Evolutionary conservation across 1,284 basidiomycete species (phyloP).

Genomic region (Austroboletus olivaceoglutinosus): DNA sequence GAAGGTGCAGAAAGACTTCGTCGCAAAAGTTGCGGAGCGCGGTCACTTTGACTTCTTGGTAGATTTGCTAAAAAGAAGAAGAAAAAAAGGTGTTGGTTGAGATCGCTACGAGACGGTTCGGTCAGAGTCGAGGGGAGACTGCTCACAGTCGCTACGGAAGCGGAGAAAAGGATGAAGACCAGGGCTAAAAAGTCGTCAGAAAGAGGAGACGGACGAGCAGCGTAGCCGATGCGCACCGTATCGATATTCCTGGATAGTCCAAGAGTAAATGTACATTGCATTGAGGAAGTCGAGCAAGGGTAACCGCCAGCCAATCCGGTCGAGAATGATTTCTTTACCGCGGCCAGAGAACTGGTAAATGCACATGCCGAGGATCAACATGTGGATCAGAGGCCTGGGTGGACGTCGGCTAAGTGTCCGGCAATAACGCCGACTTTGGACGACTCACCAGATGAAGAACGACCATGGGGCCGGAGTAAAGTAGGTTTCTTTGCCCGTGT

Average conservation of each 20-base stretch:
- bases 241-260: slow-evolving; percentile 71
- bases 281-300: slow-evolving; percentile 84
- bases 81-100: not conserved
- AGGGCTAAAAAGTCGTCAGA: slow-evolving; percentile 53
- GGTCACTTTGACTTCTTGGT: slow-evolving; percentile 85
- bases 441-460: slow-evolving; percentile 71
- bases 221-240: slow-evolving; percentile 42
- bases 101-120: too few relatives aligned
- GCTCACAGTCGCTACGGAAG: slow-evolving; percentile 68
- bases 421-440: slow-evolving; percentile 7
- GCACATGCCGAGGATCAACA: slow-evolving; percentile 82
- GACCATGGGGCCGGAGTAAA: slow-evolving; percentile 88
- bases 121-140: not conserved
- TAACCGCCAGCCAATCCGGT: slow-evolving; percentile 86
- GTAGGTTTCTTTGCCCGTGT: slow-evolving; percentile 79
- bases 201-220: not conserved
- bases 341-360: slow-evolving; percentile 85
- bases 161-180: slow-evolving; percentile 80
- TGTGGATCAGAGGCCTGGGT: slow-evolving; percentile 74
- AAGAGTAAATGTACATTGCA: slow-evolving; percentile 81
- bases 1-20: slow-evolving; percentile 80
- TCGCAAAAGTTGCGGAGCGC: slow-evolving; percentile 63
- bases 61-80: slow-evolving; percentile 63
- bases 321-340: slow-evolving; percentile 80
- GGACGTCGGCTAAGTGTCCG: slow-evolving; percentile 6